Percentiles rank a stretch among this genome's conserved stretches.
Conservation (phyloP, 169 alveolate species). For the Eimeria tenella region DNA sequence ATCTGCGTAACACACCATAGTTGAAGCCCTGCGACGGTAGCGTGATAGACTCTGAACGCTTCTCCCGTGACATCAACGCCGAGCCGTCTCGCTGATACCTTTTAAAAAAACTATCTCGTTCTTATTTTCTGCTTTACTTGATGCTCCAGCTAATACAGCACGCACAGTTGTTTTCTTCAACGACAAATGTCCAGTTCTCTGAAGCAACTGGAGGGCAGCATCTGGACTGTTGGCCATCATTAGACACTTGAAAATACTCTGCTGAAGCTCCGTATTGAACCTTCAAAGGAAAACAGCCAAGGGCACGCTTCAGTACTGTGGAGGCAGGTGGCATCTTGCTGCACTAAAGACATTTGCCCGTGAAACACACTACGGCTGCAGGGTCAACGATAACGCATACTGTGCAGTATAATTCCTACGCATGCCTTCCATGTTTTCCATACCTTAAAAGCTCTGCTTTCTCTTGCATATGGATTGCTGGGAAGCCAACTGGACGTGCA, state of each 20-base stretch:
- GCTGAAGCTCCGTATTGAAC: slow-evolving; percentile 73
- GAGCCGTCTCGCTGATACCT: too few species aligned
- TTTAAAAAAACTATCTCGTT: neutral
- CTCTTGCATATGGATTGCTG: slow-evolving; percentile 21
- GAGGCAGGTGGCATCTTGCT: too few species aligned
- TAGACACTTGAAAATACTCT: slow-evolving; percentile 60
- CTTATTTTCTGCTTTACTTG: neutral
- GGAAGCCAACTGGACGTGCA: slow-evolving; percentile 37
- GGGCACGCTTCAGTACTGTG: too few species aligned
- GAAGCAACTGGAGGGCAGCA: slow-evolving; percentile 66
- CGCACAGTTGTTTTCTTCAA: slow-evolving; percentile 4
- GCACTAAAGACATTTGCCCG: too few species aligned
- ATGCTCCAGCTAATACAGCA: neutral
- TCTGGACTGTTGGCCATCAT: slow-evolving; percentile 65
- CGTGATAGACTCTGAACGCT: neutral
- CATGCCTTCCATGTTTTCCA: neutral
- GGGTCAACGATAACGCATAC: too few species aligned
- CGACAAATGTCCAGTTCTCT: slow-evolving; percentile 25
- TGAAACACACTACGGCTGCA: too few species aligned
- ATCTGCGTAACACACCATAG: slow-evolving; percentile 28
- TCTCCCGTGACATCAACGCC: neutral
- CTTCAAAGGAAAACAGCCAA: neutral
- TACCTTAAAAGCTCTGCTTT: slow-evolving; percentile 64
- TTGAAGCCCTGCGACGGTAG: neutral
- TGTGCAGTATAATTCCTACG: too few species aligned